Percentiles rank a stretch among this genome's conserved stretches.
phyloP scores from a whole-genome alignment of 202 grass and related monocot genomes.

The Sporobolus alterniflorus region DNA sequence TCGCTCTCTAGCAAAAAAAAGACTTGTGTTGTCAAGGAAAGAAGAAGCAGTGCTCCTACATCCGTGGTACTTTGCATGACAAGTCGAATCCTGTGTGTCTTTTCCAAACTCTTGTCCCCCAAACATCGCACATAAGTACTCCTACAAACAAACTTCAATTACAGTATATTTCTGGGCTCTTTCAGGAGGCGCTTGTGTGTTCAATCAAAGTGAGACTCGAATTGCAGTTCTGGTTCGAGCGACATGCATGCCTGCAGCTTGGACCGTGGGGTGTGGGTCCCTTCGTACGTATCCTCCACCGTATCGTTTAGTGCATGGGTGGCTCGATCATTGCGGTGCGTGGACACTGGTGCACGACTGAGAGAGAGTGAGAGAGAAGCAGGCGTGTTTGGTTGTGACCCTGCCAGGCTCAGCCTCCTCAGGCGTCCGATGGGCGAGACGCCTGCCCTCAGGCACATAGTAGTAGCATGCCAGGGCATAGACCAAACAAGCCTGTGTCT shows the following conservation, averaged over 20 bases:
- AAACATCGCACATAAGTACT: slow-evolving; percentile 20
- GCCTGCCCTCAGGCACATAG: not conserved
- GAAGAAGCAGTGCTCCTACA: not conserved
- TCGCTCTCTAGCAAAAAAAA: not conserved
- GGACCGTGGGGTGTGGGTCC: slow-evolving; percentile 20
- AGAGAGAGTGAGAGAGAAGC: slow-evolving; percentile 4
- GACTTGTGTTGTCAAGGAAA: slow-evolving; percentile 27
- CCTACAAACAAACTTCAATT: not conserved
- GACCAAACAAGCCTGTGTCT: too few relatives aligned
- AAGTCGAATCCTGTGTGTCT: slow-evolving; percentile 20
- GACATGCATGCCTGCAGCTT: slow-evolving; percentile 25
- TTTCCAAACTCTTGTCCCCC: not conserved
- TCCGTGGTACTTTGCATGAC: slow-evolving; percentile 23
- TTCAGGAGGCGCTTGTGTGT: not conserved
- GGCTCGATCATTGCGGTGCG: not conserved
- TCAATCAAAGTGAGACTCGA: slow-evolving; percentile 13
- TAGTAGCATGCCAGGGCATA: too few relatives aligned
- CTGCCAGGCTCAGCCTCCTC: too few relatives aligned
- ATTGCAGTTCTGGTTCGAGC: slow-evolving; percentile 27
- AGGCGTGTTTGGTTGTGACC: too few relatives aligned
- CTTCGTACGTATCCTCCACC: not conserved
- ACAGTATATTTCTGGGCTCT: not conserved
- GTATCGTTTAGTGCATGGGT: not conserved
- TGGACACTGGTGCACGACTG: too few relatives aligned
- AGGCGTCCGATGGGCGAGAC: too few relatives aligned